These are phyloP conservation scores for Fistulifera solaris DNA, from an alignment of 108 stramenopile genomes.

Conservation along the genomic window DNA sequence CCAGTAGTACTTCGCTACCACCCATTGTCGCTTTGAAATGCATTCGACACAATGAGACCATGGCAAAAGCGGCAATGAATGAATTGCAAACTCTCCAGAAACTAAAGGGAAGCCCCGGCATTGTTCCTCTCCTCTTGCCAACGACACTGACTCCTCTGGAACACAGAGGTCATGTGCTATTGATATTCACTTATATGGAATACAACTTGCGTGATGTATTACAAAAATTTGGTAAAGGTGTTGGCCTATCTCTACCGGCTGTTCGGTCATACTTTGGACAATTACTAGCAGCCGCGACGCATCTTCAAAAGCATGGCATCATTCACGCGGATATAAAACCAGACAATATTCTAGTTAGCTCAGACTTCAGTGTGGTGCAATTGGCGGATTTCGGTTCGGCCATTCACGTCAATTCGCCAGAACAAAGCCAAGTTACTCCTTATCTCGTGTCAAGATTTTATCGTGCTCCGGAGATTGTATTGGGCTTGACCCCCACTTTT, in stretches of 20 bases:
- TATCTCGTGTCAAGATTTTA: conserved; percentile 98
- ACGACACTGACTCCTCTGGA: conserved; percentile 19
- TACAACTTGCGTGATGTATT: conserved; percentile 42
- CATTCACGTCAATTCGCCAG: conserved; percentile 45
- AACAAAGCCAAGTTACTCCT: conserved; percentile 71
- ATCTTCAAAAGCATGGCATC: conserved; percentile 73
- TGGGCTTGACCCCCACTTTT: conserved; percentile 87
- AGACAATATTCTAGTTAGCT: conserved; percentile 94
- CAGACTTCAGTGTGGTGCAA: conserved; percentile 73
- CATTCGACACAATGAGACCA: conserved; percentile 96
- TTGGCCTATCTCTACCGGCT: conserved; percentile 82
- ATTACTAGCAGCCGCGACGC: conserved; percentile 78
- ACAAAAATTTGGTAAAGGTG: conserved; percentile 76
- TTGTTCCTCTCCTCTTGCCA: conserved; percentile 53
- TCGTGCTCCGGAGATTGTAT: conserved; percentile 97
- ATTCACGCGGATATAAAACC: conserved; percentile 98
- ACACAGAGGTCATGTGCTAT: conserved; percentile 28
- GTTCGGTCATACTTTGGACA: conserved; percentile 89
- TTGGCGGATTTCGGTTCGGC: conserved; percentile 94
- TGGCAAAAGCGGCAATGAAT: conserved; percentile 88
- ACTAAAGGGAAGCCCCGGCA: conserved; percentile 32
- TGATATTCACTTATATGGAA: conserved; percentile 71
- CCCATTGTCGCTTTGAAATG: conserved; percentile 89
- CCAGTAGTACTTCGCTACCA: conserved; percentile 21
- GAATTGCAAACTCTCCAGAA: conserved; percentile 56